Conservation (phyloP, 129 eudicot genomes). For the Calendula officinalis region DNA sequence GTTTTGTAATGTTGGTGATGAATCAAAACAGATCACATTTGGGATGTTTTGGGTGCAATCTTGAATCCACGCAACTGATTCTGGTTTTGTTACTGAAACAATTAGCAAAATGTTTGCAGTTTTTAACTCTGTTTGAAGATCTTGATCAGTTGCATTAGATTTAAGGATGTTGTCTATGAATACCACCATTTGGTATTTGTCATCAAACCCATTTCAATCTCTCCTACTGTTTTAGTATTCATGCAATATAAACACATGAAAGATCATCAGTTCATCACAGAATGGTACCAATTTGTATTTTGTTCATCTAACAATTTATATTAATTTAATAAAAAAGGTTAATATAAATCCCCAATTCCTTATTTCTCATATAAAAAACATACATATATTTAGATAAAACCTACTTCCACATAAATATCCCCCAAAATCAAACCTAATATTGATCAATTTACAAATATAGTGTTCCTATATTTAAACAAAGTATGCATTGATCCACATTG, state of each 20-base stretch:
- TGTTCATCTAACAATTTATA: too few relatives aligned
- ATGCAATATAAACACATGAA: not conserved
- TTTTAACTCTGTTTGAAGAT: slow-evolving; percentile 39
- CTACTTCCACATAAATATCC: not conserved
- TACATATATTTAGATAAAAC: not conserved
- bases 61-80: slow-evolving; percentile 61
- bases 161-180: slow-evolving; percentile 46
- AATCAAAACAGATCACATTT: slow-evolving; percentile 69
- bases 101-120: slow-evolving; percentile 51
- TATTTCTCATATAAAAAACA: not conserved
- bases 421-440: slow-evolving; percentile 10
- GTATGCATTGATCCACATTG: not conserved
- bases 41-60: slow-evolving; percentile 41
- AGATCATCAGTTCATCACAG: too few relatives aligned
- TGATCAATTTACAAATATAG: not conserved
- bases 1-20: slow-evolving; percentile 54
- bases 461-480: not conserved
- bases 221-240: slow-evolving; percentile 49
- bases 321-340: not conserved
- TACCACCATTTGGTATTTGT: slow-evolving; percentile 66
- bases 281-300: too few relatives aligned
- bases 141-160: slow-evolving; percentile 22
- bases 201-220: slow-evolving; percentile 83
- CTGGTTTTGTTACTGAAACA: slow-evolving; percentile 57
- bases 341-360: not conserved